These are phyloP conservation scores for Tylopilus sp. DNA, from an alignment of 768 basidiomycete species.

Conservation along the genomic window DNA sequence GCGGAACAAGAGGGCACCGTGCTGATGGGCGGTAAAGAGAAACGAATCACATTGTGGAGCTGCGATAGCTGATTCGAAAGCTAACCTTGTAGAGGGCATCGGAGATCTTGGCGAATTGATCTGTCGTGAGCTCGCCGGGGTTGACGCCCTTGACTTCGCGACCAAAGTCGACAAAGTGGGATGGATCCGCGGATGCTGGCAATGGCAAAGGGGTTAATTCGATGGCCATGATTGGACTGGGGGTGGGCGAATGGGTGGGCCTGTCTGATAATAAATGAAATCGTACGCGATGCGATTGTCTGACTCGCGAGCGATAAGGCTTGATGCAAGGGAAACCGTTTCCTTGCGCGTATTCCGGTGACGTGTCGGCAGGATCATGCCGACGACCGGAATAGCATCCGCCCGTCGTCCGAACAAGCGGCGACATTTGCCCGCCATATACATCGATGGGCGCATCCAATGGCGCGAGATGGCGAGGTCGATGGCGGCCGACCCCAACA, in stretches of 20 bases:
- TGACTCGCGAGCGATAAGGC: slow-evolving; percentile 6
- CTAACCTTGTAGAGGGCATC: slow-evolving; percentile 73
- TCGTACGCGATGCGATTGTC: background rate
- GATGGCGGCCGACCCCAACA: no score
- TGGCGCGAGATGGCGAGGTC: no score
- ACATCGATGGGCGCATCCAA: no score
- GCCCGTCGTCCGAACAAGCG: background rate
- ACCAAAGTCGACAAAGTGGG: slow-evolving; percentile 70
- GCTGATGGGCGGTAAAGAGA: slow-evolving; percentile 37
- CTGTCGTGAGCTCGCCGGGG: slow-evolving; percentile 57
- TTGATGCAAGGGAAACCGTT: background rate
- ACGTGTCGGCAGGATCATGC: slow-evolving; percentile 4
- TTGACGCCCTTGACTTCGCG: slow-evolving; percentile 71
- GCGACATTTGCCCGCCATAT: no score
- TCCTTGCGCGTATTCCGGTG: background rate
- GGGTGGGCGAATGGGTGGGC: no score
- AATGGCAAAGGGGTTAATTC: slow-evolving; percentile 63
- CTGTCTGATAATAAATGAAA: background rate
- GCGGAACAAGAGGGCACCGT: slow-evolving; percentile 73
- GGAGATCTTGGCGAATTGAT: slow-evolving; percentile 64
- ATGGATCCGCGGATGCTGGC: slow-evolving; percentile 66
- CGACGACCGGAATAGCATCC: background rate
- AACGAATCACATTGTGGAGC: background rate
- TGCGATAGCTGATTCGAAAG: background rate
- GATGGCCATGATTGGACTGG: slow-evolving; percentile 52